These are phyloP conservation scores for Podaxis mareebaensis DNA, from an alignment of 768 basidiomycete species.

Conservation along the genomic window DNA sequence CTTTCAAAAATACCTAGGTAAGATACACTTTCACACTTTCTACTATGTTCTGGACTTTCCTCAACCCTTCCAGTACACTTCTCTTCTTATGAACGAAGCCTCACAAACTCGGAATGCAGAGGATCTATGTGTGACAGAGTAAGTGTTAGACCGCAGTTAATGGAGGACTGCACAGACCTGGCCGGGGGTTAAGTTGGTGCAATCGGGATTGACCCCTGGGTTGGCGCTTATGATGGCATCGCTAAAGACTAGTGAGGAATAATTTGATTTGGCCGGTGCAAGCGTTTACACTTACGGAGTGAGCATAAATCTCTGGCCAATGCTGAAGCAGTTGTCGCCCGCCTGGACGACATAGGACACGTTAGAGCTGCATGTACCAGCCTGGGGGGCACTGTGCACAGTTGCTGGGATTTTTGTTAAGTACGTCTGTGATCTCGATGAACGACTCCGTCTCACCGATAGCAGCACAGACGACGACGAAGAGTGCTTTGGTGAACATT, in stretches of 20 bases:
- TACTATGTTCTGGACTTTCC: not conserved
- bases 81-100: too few species aligned
- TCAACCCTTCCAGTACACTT: not conserved
- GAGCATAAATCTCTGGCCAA: not conserved
- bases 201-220: not conserved
- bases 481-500: not conserved
- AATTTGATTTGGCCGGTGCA: too few species aligned
- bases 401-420: not conserved
- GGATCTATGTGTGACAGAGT: not conserved
- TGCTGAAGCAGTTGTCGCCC: not conserved
- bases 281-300: not conserved
- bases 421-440: not conserved
- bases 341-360: not conserved
- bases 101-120: not conserved
- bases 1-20: not conserved
- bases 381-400: not conserved
- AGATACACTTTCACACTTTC: not conserved
- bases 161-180: not conserved
- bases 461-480: not conserved
- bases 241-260: not conserved
- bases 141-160: not conserved
- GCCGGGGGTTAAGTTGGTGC: not conserved
- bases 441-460: not conserved
- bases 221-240: not conserved
- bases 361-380: not conserved